phyloP scores from a whole-genome alignment of 2,329 filamentous ascomycete genomes.

The Penicillium psychrosexuale region DNA sequence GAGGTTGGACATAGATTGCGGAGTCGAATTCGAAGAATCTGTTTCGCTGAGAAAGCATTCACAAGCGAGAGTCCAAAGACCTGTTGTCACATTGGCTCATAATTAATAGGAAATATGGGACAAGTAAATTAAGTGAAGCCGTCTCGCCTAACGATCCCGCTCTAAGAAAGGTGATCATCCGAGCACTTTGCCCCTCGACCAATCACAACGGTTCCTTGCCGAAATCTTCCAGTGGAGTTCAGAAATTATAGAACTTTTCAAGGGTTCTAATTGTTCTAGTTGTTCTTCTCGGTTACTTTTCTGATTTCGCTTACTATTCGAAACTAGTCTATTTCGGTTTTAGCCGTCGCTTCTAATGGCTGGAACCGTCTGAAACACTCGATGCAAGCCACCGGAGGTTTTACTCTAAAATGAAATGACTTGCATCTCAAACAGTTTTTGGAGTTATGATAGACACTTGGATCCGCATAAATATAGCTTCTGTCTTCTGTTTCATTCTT shows the following conservation, averaged over 20 bases:
- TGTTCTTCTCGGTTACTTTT: constrained; percentile 5
- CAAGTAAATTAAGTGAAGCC: constrained; percentile 10
- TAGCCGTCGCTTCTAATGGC: constrained; percentile 5
- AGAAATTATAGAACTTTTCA: not conserved
- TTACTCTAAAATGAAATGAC: not conserved
- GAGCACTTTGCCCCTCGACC: constrained; percentile 22
- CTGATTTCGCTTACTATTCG: not conserved
- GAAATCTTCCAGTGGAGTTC: constrained; percentile 21
- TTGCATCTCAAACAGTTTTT: not conserved
- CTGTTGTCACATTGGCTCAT: not conserved
- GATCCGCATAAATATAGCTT: not conserved
- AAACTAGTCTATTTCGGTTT: not conserved
- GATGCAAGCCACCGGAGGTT: not conserved
- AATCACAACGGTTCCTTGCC: constrained; percentile 36
- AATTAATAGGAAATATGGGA: constrained; percentile 3
- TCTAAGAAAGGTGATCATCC: constrained; percentile 34
- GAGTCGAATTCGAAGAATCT: not conserved
- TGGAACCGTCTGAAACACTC: not conserved
- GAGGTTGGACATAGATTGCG: not conserved
- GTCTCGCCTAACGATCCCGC: constrained; percentile 39
- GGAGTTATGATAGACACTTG: not conserved
- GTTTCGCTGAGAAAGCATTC: not conserved
- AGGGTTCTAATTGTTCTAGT: not conserved
- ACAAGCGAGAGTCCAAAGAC: constrained; percentile 1
- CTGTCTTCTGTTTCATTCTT: not conserved